These are phyloP conservation scores for Alloascoidea africana DNA, from an alignment of 805 yeast genomes.

Conservation along the genomic window DNA sequence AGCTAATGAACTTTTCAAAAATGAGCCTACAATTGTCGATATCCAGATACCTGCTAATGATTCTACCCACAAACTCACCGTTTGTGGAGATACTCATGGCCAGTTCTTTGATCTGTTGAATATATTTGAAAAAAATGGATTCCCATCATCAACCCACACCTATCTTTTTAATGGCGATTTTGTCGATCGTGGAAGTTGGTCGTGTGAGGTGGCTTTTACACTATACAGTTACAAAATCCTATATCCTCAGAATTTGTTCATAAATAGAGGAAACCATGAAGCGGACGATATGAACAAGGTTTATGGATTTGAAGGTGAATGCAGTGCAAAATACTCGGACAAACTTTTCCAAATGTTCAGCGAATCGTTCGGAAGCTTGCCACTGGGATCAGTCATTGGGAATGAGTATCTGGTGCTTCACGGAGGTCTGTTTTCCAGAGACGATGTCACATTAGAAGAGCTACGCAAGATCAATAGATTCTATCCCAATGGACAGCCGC, in stretches of 20 bases:
- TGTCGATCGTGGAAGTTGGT: constrained; percentile 97
- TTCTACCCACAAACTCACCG: constrained; percentile 41
- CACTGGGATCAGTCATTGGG: constrained; percentile 73
- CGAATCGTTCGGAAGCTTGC: constrained; percentile 74
- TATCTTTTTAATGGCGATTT: constrained; percentile 94
- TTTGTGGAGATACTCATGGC: constrained; percentile 97
- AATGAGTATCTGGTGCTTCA: constrained; percentile 78
- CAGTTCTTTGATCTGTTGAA: constrained; percentile 85
- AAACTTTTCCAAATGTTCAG: constrained; percentile 70
- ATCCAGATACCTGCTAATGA: constrained; percentile 23
- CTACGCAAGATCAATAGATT: constrained; percentile 60
- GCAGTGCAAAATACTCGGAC: constrained; percentile 77
- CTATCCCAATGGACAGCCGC: constrained; percentile 47
- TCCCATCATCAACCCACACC: constrained; percentile 47
- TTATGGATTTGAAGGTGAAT: constrained; percentile 93
- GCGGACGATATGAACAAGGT: constrained; percentile 93
- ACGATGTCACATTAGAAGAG: constrained; percentile 55
- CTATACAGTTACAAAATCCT: constrained; percentile 64
- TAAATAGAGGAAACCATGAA: constrained; percentile 95
- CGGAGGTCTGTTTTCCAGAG: constrained; percentile 85
- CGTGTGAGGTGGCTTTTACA: constrained; percentile 84
- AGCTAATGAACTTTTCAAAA: constrained; percentile 44
- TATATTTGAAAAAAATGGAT: constrained; percentile 61
- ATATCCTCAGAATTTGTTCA: constrained; percentile 51
- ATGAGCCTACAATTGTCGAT: constrained; percentile 69